These are phyloP conservation scores for Pisolithus thermaeus DNA, from an alignment of 1,284 basidiomycete genomes.

Conservation along the genomic window DNA sequence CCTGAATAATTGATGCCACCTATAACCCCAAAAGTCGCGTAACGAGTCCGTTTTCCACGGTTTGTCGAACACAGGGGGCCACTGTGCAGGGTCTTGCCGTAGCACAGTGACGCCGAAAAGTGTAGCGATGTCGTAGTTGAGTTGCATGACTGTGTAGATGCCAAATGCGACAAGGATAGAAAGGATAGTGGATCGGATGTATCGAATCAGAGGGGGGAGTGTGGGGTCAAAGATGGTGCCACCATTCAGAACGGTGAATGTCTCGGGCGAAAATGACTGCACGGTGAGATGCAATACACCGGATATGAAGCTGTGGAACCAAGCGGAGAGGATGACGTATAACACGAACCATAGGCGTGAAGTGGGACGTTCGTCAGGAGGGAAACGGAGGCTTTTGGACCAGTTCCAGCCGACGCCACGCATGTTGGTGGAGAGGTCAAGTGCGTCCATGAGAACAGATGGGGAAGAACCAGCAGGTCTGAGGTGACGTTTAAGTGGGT, in stretches of 20 bases:
- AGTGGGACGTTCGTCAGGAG: conserved; percentile 34
- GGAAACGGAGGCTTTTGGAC: conserved; percentile 33
- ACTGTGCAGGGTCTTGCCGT: conserved; percentile 26
- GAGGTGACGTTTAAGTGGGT: conserved; percentile 5
- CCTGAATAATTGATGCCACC: conserved; percentile 40
- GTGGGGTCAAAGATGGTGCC: conserved; percentile 43
- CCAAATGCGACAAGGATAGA: conserved; percentile 33
- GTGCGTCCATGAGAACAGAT: conserved; percentile 31
- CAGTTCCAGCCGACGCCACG: conserved; percentile 48
- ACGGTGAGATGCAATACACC: conserved; percentile 37
- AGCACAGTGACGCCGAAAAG: conserved; percentile 36
- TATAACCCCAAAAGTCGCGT: conserved; percentile 37
- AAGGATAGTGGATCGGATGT: conserved; percentile 37
- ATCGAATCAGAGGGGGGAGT: conserved; percentile 30
- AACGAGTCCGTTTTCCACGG: conserved; percentile 35
- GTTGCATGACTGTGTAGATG: conserved; percentile 39
- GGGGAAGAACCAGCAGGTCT: neutral
- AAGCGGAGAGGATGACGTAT: conserved; percentile 29
- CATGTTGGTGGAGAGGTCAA: conserved; percentile 41
- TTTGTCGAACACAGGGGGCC: conserved; percentile 33
- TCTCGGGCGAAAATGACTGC: conserved; percentile 4
- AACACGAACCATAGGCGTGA: conserved; percentile 33
- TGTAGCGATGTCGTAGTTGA: conserved; percentile 33
- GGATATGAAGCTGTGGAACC: conserved; percentile 33
- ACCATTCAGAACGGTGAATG: conserved; percentile 1